A percentile compares a stretch with the other conserved stretches of the same genome.
Conservation (phyloP, 2,329 filamentous ascomycete species). For the Exophiala oligosperma region DNA sequence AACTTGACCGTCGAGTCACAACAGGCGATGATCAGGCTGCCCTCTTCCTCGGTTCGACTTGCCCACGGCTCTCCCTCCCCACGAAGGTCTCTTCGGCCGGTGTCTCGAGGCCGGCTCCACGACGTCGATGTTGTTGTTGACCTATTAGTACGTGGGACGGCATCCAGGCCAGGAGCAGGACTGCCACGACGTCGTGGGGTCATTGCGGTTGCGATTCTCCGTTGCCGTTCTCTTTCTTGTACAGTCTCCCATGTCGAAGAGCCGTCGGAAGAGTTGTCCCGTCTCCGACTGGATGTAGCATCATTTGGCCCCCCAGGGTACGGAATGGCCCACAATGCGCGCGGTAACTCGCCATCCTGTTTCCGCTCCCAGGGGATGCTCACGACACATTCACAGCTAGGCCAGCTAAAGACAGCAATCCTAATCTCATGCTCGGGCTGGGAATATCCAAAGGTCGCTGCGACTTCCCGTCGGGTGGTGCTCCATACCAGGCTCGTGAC, state of each 20-base stretch:
- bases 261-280: conserved; percentile 9
- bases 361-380: conserved; percentile 71
- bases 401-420: conserved; percentile 94
- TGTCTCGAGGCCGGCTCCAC: conserved; percentile 12
- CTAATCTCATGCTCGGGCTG: conserved; percentile 86
- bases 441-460: conserved; percentile 89
- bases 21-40: conserved; percentile 86
- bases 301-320: conserved; percentile 67
- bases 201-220: neutral
- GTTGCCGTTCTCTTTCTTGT: conserved; percentile 12
- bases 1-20: conserved; percentile 94
- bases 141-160: neutral
- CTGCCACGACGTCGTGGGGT: conserved; percentile 8
- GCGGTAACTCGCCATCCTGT: conserved; percentile 38
- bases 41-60: conserved; percentile 64
- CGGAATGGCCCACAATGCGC: conserved; percentile 80
- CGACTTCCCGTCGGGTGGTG: conserved; percentile 79
- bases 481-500: conserved; percentile 94
- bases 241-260: conserved; percentile 26
- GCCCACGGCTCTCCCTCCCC: conserved; percentile 56
- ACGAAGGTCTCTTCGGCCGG: conserved; percentile 16
- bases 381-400: conserved; percentile 80
- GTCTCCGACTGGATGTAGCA: conserved; percentile 22
- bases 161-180: conserved; percentile 10
- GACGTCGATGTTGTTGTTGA: neutral